phyloP scores from a whole-genome alignment of 257 asterid genomes.

The Rubia yunnanensis region DNA sequence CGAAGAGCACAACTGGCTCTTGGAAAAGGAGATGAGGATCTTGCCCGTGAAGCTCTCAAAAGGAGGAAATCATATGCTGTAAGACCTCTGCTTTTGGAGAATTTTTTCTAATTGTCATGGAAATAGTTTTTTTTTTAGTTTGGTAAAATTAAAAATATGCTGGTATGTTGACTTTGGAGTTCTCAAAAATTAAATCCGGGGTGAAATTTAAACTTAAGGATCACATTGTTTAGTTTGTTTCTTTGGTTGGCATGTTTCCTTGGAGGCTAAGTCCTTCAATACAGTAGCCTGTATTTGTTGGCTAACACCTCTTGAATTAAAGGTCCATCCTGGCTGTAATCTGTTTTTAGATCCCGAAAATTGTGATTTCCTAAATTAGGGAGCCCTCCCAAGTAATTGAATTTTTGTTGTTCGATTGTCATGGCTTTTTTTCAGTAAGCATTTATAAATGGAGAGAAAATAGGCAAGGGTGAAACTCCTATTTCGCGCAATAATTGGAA shows the following conservation, averaged over 20 bases:
- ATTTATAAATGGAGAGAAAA: neutral
- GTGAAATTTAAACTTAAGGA: neutral
- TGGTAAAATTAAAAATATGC: neutral
- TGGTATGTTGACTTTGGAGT: neutral
- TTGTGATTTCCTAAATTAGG: neutral
- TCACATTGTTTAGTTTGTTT: neutral
- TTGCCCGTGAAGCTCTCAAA: conserved; percentile 98
- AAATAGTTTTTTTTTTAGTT: neutral
- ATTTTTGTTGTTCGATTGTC: neutral
- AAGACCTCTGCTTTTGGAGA: conserved; percentile 20
- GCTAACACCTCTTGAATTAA: neutral
- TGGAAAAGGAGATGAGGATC: conserved; percentile 91
- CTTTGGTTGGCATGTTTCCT: neutral
- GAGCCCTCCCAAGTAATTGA: neutral
- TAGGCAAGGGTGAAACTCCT: too few species aligned
- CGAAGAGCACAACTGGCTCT: conserved; percentile 96
- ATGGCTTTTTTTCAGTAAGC: neutral
- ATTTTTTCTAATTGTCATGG: neutral
- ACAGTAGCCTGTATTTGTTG: neutral
- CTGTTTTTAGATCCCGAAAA: neutral
- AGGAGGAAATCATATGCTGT: conserved; percentile 90
- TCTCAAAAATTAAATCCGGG: neutral
- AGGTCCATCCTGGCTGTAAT: neutral
- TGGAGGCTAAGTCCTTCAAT: neutral
- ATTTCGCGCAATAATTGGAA: neutral